A percentile compares a stretch with the other conserved stretches of the same genome.
Evolutionary conservation across 352 stramenopile genomes (phyloP).

Genomic region (Detonula confervacea): DNA sequence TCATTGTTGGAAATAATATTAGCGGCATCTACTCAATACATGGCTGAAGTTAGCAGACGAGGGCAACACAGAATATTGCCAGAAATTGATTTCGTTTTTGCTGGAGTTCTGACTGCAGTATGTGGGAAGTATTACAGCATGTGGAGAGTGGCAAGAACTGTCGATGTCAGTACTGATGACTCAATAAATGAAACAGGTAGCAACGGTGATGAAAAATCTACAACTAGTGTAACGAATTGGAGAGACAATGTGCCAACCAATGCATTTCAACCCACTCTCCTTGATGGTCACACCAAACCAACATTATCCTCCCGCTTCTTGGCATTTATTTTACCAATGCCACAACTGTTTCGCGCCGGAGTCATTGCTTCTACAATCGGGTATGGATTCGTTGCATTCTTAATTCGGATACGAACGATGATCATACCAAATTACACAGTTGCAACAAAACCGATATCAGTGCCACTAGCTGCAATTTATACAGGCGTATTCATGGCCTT

Average conservation of each 20-base stretch:
- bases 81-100: conserved; percentile 79
- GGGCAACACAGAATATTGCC: conserved; percentile 53
- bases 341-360: conserved; percentile 72
- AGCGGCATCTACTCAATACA: conserved; percentile 70
- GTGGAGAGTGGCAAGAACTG: conserved; percentile 79
- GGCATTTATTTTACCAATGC: conserved; percentile 69
- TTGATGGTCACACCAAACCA: conserved; percentile 67
- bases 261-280: conserved; percentile 70
- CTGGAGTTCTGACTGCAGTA: conserved; percentile 74
- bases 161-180: conserved; percentile 17
- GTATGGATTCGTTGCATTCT: conserved; percentile 63
- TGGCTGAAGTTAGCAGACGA: conserved; percentile 67
- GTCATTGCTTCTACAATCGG: conserved; percentile 68
- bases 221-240: too few species aligned
- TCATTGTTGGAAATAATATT: conserved; percentile 72
- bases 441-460: conserved; percentile 61
- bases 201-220: too few species aligned
- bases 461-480: conserved; percentile 69
- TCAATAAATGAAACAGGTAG: not conserved
- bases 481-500: conserved; percentile 79
- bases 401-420: conserved; percentile 56
- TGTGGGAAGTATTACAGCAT: conserved; percentile 75
- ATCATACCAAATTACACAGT: conserved; percentile 58
- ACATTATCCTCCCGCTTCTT: conserved; percentile 50
- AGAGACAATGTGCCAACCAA: conserved; percentile 71